Conservation (phyloP, 2,329 filamentous ascomycete species). For the Trichocomaceae sp. region DNA sequence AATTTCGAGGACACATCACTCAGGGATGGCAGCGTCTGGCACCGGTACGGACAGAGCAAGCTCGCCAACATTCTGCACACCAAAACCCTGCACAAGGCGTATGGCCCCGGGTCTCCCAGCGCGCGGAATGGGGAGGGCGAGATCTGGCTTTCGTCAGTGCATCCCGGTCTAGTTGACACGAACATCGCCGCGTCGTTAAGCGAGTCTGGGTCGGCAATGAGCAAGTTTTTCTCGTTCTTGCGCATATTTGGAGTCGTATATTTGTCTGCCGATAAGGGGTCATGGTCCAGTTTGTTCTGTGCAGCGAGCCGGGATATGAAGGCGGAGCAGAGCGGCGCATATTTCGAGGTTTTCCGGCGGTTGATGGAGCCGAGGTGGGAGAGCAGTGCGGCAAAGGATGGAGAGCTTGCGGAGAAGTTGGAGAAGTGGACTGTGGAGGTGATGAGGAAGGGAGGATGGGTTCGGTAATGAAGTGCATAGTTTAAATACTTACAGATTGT, state of each 20-base stretch:
- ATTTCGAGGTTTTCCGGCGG: conserved; percentile 23
- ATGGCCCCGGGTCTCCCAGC: conserved; percentile 27
- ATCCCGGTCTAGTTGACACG: conserved; percentile 36
- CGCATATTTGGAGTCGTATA: conserved; percentile 15
- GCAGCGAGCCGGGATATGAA: conserved; percentile 33
- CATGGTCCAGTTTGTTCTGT: conserved; percentile 32
- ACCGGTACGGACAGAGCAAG: conserved; percentile 44
- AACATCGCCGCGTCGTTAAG: conserved; percentile 18
- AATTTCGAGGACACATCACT: conserved; percentile 15
- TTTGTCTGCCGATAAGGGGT: conserved; percentile 27
- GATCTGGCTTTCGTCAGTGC: conserved; percentile 35
- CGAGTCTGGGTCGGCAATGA: conserved; percentile 12
- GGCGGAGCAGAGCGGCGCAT: conserved; percentile 31
- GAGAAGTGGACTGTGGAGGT: conserved; percentile 28
- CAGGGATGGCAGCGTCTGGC: conserved; percentile 26
- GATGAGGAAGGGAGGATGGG: conserved; percentile 19
- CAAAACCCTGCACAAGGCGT: conserved; percentile 29
- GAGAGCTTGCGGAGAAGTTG: conserved; percentile 28
- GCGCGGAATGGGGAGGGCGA: conserved; percentile 27
- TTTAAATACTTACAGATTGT: no score
- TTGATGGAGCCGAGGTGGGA: conserved; percentile 28
- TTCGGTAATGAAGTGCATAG: neutral
- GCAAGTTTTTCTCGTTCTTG: neutral
- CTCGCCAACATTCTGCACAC: conserved; percentile 42
- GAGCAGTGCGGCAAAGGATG: conserved; percentile 29